Percentiles rank a stretch among this genome's conserved stretches.
These are phyloP conservation scores for Jacaranda mimosifolia DNA, from an alignment of 257 asterid genomes.

Conservation along the genomic window DNA sequence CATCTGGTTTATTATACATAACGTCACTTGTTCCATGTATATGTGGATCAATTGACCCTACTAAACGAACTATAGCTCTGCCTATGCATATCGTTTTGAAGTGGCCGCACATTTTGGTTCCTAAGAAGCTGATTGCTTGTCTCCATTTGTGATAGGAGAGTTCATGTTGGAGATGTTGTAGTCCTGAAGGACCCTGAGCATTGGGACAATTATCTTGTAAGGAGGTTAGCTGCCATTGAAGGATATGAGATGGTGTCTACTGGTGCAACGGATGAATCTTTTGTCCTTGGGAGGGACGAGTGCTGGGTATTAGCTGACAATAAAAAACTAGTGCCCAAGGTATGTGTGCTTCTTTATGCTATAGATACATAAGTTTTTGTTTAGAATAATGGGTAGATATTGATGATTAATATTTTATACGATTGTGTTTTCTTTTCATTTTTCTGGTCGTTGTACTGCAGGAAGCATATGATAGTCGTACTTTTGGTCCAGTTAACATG, in stretches of 20 bases:
- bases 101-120: too few relatives aligned
- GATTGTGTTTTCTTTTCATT: not conserved
- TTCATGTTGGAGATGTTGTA: constrained; percentile 81
- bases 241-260: constrained; percentile 86
- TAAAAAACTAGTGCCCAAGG: constrained; percentile 71
- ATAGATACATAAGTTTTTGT: not conserved
- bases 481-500: constrained; percentile 82
- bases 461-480: constrained; percentile 91
- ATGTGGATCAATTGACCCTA: too few relatives aligned
- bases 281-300: constrained; percentile 75
- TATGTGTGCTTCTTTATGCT: constrained; percentile 34
- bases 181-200: constrained; percentile 74
- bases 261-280: constrained; percentile 73
- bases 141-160: constrained; percentile 56
- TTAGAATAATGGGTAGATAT: not conserved
- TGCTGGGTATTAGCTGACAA: constrained; percentile 95
- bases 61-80: too few relatives aligned
- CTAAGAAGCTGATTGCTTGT: constrained; percentile 25
- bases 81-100: too few relatives aligned
- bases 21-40: too few relatives aligned
- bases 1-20: too few relatives aligned
- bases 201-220: constrained; percentile 61
- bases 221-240: constrained; percentile 87
- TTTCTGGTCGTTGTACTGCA: constrained; percentile 46
- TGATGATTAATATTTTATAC: not conserved